Percentiles rank a stretch among this genome's conserved stretches.
phyloP scores from a whole-genome alignment of 1,284 basidiomycete genomes.

The Cystobasidium sp. region DNA sequence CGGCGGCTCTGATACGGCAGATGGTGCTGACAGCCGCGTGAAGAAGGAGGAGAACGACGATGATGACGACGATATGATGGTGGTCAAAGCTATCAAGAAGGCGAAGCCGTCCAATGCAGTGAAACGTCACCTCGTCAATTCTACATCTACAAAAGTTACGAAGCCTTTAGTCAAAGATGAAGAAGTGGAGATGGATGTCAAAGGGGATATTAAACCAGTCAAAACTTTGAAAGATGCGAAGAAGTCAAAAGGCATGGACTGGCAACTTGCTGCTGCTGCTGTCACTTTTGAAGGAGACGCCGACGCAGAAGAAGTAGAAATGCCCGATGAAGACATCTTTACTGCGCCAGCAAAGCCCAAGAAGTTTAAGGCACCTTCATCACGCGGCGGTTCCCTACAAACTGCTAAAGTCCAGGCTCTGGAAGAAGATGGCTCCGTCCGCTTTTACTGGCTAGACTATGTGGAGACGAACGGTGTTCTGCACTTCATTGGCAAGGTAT shows the following conservation, averaged over 20 bases:
- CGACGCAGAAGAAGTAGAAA: conserved; percentile 26
- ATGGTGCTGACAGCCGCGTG: conserved; percentile 44
- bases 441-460: conserved; percentile 93
- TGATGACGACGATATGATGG: conserved; percentile 55
- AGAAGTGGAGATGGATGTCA: conserved; percentile 27
- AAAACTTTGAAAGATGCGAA: conserved; percentile 45
- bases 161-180: conserved; percentile 31
- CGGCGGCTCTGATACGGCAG: conserved; percentile 10
- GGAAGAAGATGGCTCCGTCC: conserved; percentile 79
- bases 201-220: conserved; percentile 46
- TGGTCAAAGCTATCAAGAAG: conserved; percentile 46
- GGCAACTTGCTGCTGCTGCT: conserved; percentile 53
- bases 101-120: conserved; percentile 51
- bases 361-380: conserved; percentile 39
- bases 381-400: conserved; percentile 36
- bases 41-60: conserved; percentile 53
- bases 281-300: conserved; percentile 59
- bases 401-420: conserved; percentile 62
- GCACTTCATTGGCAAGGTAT: conserved; percentile 85
- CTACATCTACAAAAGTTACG: conserved; percentile 60
- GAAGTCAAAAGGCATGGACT: conserved; percentile 47
- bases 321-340: conserved; percentile 49
- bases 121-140: conserved; percentile 58
- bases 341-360: conserved; percentile 51
- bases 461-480: conserved; percentile 75